Conservation (phyloP, 108 stramenopile species). For the Pseudonitzschia multiseries region DNA sequence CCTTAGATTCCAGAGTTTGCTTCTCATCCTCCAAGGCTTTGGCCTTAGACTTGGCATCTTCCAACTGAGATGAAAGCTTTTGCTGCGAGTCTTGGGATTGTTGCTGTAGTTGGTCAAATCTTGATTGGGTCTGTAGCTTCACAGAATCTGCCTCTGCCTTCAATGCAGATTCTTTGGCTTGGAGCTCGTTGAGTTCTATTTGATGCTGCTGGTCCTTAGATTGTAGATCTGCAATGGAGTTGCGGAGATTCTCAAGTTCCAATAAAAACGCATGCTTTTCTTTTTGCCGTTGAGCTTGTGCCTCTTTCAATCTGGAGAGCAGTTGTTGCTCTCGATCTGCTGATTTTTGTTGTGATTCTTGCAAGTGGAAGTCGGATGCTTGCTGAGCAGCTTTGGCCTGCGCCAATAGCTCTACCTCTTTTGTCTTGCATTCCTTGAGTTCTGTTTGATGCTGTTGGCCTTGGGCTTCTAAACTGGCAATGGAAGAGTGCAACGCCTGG, state of each 20-base stretch:
- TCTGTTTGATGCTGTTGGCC: not conserved
- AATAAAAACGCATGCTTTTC: not conserved
- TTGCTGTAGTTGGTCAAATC: not conserved
- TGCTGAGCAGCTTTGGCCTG: not conserved
- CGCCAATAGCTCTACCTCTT: not conserved
- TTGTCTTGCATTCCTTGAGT: not conserved
- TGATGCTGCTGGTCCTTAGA: not conserved
- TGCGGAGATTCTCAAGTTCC: conserved; percentile 4
- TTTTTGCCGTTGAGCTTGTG: not conserved
- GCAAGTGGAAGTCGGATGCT: not conserved
- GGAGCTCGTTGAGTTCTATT: not conserved
- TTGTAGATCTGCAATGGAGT: not conserved
- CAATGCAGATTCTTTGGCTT: too few species aligned
- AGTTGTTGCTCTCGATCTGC: too few species aligned
- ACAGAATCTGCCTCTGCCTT: not conserved
- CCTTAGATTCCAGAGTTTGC: not conserved
- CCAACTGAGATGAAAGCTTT: not conserved
- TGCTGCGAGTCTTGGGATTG: not conserved
- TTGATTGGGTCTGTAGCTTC: not conserved
- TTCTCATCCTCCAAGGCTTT: not conserved
- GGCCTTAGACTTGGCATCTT: not conserved
- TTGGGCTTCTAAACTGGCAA: not conserved
- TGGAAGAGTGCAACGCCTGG: not conserved
- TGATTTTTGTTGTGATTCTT: too few species aligned
- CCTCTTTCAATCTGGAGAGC: not conserved